Evolutionary conservation across 176 grass and related monocot species (phyloP), one percentile per base, ranked within the genome.

Genomic region (Aegilops longissima): DNA sequence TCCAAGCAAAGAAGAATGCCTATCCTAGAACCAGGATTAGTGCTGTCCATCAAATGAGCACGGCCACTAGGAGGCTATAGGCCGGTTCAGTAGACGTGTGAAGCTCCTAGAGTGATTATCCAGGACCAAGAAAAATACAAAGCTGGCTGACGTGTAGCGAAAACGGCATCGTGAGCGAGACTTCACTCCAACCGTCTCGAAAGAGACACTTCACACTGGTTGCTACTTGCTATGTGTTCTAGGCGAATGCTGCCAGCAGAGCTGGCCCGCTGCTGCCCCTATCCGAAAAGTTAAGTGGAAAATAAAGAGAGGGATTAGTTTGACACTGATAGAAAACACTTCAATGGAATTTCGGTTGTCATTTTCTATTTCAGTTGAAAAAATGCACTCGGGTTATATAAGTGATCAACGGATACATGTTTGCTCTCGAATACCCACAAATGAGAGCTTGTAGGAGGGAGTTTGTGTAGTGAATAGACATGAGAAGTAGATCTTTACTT

Each of bases 81-180:
- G 23, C 61, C 4, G 66, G 39, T 74, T 2, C 35, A 27, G 29
- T 29, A 61, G 76, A 63, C 34, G 65, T n/a, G 70, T 61, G 80
- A 61, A 88, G 71, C 47, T 76, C 62, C 33, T 17, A 59, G 71
- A 14, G 38, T 24, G 67, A 17, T 51, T 66, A 34, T 61, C 58
- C 17, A 20, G 35, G 39, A 33, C 52, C 65, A 71, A 83, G 80
- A 62, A 70, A 70, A 80, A 40, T 47, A 58, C 44, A 69, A 84
- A 6, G 33, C 17, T 36, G 31, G 11, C 35, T 42, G 82, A 84
- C n/a, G 59, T 74, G 61, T 39, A 27, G 13, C 34, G 87, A 80
- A 66, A 89, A 17, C 5, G 45, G 67, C 76, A 11, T 44, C 42
- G 5, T 24, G 88, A 89, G 47, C 12, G 70, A 33, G 83, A 89